phyloP scores from a whole-genome alignment of 2,329 filamentous ascomycete genomes.

The Verticillium dahliae region DNA sequence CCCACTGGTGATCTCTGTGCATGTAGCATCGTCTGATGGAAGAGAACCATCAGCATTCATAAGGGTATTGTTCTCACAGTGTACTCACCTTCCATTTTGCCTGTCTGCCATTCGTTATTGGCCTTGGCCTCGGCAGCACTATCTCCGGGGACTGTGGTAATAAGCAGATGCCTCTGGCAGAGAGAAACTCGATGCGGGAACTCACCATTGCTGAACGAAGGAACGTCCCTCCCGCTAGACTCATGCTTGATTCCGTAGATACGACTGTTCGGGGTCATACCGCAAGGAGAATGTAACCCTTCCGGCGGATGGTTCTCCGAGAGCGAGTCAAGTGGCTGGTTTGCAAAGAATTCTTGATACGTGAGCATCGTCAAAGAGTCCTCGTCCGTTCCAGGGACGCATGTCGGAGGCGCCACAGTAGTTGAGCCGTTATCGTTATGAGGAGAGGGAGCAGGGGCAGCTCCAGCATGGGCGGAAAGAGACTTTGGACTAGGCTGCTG shows the following conservation, averaged over 20 bases:
- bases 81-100: neutral
- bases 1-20: neutral
- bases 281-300: neutral
- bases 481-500: neutral
- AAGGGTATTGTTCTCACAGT: neutral
- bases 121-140: neutral
- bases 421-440: neutral
- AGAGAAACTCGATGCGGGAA: too few relatives aligned
- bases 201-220: neutral
- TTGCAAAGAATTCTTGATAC: neutral
- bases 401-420: neutral
- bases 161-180: too few relatives aligned
- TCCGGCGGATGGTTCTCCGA: constrained; percentile 15
- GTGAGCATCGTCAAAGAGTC: neutral
- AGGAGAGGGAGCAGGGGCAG: neutral
- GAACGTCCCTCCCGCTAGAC: too few relatives aligned
- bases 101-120: neutral
- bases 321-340: neutral
- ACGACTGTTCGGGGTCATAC: too few relatives aligned
- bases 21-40: neutral
- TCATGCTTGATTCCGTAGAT: too few relatives aligned
- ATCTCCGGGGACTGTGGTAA: too few relatives aligned
- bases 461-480: neutral
- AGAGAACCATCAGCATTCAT: too few relatives aligned
- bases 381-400: neutral